Conservation (phyloP, 1,139 yeast genomes). For the Yamadazyma spencermartinsiae region DNA sequence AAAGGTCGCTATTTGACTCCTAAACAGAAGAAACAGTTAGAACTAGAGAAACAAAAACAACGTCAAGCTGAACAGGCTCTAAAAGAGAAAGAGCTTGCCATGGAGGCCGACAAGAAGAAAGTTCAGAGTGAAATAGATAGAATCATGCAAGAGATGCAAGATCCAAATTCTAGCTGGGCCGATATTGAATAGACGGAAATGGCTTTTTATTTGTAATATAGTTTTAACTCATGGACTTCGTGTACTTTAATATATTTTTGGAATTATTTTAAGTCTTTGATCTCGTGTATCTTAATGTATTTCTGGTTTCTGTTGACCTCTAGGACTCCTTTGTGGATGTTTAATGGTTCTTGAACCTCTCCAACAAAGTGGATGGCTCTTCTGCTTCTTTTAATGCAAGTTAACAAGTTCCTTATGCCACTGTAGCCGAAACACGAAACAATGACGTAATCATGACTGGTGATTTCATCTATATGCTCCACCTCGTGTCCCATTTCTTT, state of each 20-base stretch:
- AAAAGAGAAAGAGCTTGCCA: conserved; percentile 11
- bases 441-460: conserved; percentile 12
- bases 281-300: conserved; percentile 1
- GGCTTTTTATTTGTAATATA: background rate
- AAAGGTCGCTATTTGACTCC: conserved; percentile 11
- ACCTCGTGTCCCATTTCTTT: conserved; percentile 9
- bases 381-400: conserved; percentile 9
- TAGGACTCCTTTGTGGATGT: conserved; percentile 4
- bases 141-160: conserved; percentile 32
- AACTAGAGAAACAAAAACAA: conserved; percentile 9
- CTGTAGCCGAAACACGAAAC: conserved; percentile 13
- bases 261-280: background rate
- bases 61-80: conserved; percentile 11
- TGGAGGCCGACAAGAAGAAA: conserved; percentile 13
- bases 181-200: conserved; percentile 14
- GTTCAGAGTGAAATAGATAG: conserved; percentile 26
- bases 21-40: conserved; percentile 10
- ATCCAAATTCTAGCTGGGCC: conserved; percentile 37
- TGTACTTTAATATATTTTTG: conserved; percentile 3
- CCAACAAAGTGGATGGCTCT: conserved; percentile 13
- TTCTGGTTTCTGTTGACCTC: conserved; percentile 6
- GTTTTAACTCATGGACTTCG: background rate
- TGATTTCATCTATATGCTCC: conserved; percentile 6
- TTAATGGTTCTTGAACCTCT: conserved; percentile 7
- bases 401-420: conserved; percentile 9